Conservation (phyloP, 371 early-diverging fungal genomes). For the Lichtheimia hyalospora region DNA sequence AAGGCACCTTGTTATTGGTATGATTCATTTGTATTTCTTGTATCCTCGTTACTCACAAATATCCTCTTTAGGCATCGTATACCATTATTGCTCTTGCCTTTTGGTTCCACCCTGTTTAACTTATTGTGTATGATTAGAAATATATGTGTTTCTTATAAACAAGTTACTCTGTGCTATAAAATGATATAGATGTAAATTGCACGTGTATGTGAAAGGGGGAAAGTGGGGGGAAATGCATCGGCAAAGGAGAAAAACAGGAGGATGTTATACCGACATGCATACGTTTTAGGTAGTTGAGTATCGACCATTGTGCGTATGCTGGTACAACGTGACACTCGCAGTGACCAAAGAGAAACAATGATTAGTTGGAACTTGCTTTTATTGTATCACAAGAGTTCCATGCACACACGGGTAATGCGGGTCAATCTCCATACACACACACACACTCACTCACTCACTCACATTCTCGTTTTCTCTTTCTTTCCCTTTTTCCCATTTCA, state of each 20-base stretch:
- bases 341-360: neutral
- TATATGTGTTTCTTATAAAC: no score
- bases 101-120: slow-evolving; percentile 53
- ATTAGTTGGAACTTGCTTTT: no score
- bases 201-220: no score
- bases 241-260: no score
- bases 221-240: no score
- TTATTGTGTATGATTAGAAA: no score
- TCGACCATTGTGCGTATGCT: neutral
- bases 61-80: slow-evolving; percentile 50
- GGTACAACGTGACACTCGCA: neutral
- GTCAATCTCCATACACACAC: no score
- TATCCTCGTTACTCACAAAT: neutral
- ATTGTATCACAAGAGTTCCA: no score
- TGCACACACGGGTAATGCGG: no score
- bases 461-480: slow-evolving; percentile 53
- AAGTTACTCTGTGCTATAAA: no score
- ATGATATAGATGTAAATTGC: no score
- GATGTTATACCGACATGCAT: neutral
- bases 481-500: neutral
- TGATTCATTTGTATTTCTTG: neutral
- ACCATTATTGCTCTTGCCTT: slow-evolving; percentile 76
- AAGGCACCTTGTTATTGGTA: slow-evolving; percentile 77
- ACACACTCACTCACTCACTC: no score
- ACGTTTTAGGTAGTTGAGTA: slow-evolving; percentile 1